Percentiles rank a stretch among this genome's conserved stretches.
phyloP scores from a whole-genome alignment of 2,329 filamentous ascomycete genomes.

The Dendryphion nanum region DNA sequence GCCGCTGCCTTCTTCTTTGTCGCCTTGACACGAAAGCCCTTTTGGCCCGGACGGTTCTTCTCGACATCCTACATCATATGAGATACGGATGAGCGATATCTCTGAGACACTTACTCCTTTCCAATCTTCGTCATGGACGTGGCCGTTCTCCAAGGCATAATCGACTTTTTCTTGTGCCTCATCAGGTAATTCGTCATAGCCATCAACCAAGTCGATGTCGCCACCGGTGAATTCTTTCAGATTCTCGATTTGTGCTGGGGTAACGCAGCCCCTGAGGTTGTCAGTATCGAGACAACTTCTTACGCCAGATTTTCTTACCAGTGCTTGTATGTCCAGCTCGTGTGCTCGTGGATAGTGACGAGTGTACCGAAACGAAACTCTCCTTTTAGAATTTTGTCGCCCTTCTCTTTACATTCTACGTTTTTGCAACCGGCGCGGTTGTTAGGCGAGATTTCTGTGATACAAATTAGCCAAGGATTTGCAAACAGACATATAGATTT shows the following conservation, averaged over 20 bases:
- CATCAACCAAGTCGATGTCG: conserved; percentile 70
- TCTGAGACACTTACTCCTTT: conserved; percentile 66
- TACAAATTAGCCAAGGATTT: too few relatives aligned
- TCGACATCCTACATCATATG: conserved; percentile 62
- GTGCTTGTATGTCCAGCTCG: conserved; percentile 76
- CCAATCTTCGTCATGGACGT: conserved; percentile 84
- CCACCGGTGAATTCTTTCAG: conserved; percentile 58
- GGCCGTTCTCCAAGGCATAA: conserved; percentile 70
- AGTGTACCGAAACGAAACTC: conserved; percentile 75
- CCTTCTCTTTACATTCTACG: conserved; percentile 70
- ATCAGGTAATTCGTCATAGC: conserved; percentile 71
- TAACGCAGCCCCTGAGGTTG: conserved; percentile 76
- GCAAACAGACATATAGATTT: too few relatives aligned
- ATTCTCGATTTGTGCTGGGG: conserved; percentile 68
- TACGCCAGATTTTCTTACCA: conserved; percentile 59
- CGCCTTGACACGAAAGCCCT: conserved; percentile 56
- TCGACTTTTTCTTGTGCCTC: conserved; percentile 72
- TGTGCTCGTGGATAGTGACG: conserved; percentile 61
- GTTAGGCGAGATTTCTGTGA: conserved; percentile 21
- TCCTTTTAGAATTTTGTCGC: conserved; percentile 64
- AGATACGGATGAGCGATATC: conserved; percentile 6
- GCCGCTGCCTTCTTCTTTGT: conserved; percentile 36
- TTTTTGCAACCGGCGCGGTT: conserved; percentile 70
- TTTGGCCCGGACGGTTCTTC: conserved; percentile 67
- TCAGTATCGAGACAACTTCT: conserved; percentile 7